Evolutionary conservation across 352 stramenopile genomes (phyloP), one percentile per base, ranked within the genome.

Genomic region (Aphanomyces astaci): DNA sequence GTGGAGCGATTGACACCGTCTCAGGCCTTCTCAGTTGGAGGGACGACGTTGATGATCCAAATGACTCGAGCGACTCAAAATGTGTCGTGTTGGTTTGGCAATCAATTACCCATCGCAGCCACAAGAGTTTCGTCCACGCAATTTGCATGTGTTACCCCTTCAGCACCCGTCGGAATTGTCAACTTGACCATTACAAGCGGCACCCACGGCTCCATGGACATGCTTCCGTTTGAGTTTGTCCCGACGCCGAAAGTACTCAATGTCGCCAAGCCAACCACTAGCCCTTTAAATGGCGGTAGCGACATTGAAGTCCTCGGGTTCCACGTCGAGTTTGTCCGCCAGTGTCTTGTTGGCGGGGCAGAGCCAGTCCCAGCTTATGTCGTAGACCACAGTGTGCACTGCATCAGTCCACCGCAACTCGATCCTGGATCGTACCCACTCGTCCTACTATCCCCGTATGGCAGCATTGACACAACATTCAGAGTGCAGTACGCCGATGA

Each of bases 301-400:
- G 24, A 82, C 1, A 70, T 92, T 0, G 65, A 51, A 0, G 66
- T 94, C n/a, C 53, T 71, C 13, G 86, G 86, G 0, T 73, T 74
- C 28, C 71, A 81, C 24, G 72, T 94, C 1, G 70, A 87, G 25
- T 40, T 73, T 0, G 73, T 94, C 11, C 79, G 80, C 0, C 75
- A 91, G 59, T 96, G 89, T 68, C 68, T 75, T n/a, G 93, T 96
- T 75, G 86, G 82, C 17, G 55, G 53, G 1, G 53, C 63, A n/a
- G n/a, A n/a, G 1, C 33, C 64, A 9, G 65, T 75, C 7, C 53
- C 75, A 15, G 80, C 77, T 0, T 75, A 69, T 45, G 57, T 52
- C 3, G 24, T 24, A 0, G 31, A 39, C 2, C 32, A 24, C 15
- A 17, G 17, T 22, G 22, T 68, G 9, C 43, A 32, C 39, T 68